Evolutionary conservation across 495 filamentous ascomycete species (phyloP).

Genomic region (Apodospora peruviana): DNA sequence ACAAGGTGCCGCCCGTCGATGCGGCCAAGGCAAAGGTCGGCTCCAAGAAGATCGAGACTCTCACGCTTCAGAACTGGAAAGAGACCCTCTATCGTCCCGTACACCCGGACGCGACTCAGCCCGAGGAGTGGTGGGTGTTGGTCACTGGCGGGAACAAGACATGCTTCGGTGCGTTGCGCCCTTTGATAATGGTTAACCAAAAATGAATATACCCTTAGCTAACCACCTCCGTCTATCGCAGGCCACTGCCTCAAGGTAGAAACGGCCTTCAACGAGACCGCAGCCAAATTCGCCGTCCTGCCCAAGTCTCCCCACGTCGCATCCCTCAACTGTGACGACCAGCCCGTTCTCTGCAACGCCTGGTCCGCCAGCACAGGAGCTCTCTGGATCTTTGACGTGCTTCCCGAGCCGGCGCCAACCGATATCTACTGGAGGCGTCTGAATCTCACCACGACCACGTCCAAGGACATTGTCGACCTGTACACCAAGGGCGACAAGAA

Average conservation of each 20-base stretch:
- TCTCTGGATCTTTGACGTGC: constrained; percentile 67
- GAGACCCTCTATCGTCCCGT: constrained; percentile 57
- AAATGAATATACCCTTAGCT: too few relatives aligned
- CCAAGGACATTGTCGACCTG: constrained; percentile 57
- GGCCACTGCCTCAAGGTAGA: constrained; percentile 44
- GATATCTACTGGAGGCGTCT: constrained; percentile 56
- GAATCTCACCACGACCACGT: constrained; percentile 60
- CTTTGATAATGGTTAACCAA: neutral
- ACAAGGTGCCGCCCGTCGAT: constrained; percentile 46
- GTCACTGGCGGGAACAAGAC: constrained; percentile 84
- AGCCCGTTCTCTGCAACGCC: constrained; percentile 73
- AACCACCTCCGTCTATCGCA: constrained; percentile 15
- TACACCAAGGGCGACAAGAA: constrained; percentile 59
- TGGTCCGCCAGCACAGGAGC: constrained; percentile 70
- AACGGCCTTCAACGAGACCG: constrained; percentile 54
- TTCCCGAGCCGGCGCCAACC: constrained; percentile 47
- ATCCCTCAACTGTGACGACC: constrained; percentile 70
- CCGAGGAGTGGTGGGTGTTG: constrained; percentile 77
- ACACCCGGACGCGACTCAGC: constrained; percentile 43
- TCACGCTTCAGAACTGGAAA: constrained; percentile 72
- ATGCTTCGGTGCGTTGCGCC: constrained; percentile 57
- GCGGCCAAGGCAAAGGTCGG: constrained; percentile 36
- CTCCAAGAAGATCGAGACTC: constrained; percentile 45
- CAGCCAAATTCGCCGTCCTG: constrained; percentile 58
- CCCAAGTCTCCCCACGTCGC: constrained; percentile 66